These are phyloP conservation scores for Calocybe cyanea DNA, from an alignment of 768 basidiomycete genomes.

Conservation along the genomic window DNA sequence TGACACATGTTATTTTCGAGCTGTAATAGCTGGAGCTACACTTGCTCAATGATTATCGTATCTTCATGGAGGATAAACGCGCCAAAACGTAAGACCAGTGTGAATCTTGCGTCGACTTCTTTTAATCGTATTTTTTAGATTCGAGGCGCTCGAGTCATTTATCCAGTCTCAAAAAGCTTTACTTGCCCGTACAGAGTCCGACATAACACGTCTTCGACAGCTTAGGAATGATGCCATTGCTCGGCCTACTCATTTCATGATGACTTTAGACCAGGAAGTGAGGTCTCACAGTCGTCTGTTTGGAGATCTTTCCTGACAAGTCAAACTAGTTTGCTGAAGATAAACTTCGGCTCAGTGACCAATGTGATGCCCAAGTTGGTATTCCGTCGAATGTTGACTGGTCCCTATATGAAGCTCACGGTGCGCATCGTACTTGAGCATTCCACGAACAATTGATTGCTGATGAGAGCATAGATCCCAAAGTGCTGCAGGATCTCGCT, in stretches of 20 bases:
- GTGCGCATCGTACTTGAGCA: constrained; percentile 31
- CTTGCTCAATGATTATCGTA: constrained; percentile 15
- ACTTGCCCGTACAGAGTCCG: constrained; percentile 56
- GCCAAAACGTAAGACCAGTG: constrained; percentile 31
- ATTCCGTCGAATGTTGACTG: constrained; percentile 58
- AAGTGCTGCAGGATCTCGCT: constrained; percentile 47
- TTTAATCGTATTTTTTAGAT: constrained; percentile 27
- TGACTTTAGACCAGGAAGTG: constrained; percentile 32
- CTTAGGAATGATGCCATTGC: constrained; percentile 37
- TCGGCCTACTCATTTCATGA: constrained; percentile 30
- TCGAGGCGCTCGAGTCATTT: constrained; percentile 65
- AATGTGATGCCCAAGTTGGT: constrained; percentile 37
- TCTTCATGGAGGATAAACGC: constrained; percentile 33
- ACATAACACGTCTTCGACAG: constrained; percentile 53
- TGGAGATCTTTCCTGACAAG: background rate
- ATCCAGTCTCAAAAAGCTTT: constrained; percentile 57
- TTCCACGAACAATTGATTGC: background rate
- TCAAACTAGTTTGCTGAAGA: constrained; percentile 9
- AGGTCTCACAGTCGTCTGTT: background rate
- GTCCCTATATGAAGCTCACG: constrained; percentile 52
- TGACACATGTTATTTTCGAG: background rate
- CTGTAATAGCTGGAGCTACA: background rate
- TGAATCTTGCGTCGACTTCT: background rate
- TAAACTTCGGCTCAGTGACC: constrained; percentile 37
- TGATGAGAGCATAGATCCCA: constrained; percentile 40